phyloP scores from a whole-genome alignment of 1,284 basidiomycete species.

The Chalciporus sp. region DNA sequence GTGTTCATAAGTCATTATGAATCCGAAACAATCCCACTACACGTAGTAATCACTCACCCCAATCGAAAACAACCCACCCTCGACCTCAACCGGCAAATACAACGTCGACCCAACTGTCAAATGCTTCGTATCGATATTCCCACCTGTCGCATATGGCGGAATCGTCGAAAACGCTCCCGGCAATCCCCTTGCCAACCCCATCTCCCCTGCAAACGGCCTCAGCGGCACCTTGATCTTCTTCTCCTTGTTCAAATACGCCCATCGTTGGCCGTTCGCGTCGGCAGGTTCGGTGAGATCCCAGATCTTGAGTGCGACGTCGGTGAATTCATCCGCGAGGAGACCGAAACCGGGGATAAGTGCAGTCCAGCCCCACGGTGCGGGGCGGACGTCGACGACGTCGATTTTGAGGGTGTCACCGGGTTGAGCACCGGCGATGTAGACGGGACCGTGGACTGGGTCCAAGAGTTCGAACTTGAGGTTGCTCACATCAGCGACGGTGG shows the following conservation, averaged over 20 bases:
- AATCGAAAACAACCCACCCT: conserved; percentile 61
- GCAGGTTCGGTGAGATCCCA: conserved; percentile 44
- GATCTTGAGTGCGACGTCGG: conserved; percentile 52
- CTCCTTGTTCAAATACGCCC: conserved; percentile 50
- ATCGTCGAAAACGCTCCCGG: conserved; percentile 59
- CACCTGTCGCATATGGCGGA: conserved; percentile 62
- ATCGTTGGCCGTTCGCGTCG: conserved; percentile 34
- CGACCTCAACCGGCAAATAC: conserved; percentile 59
- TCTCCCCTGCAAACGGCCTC: conserved; percentile 61
- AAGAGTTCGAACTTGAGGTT: conserved; percentile 48
- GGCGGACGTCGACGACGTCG: conserved; percentile 52
- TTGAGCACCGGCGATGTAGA: conserved; percentile 50
- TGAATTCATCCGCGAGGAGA: conserved; percentile 56
- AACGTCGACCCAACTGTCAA: conserved; percentile 53
- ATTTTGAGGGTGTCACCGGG: conserved; percentile 62
- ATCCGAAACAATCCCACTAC: too few relatives aligned
- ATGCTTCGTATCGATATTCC: conserved; percentile 64
- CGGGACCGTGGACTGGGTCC: conserved; percentile 61
- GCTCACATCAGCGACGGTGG: conserved; percentile 39
- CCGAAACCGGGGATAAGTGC: conserved; percentile 61
- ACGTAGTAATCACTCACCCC: conserved; percentile 43
- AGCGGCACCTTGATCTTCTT: conserved; percentile 51
- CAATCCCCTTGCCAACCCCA: conserved; percentile 62
- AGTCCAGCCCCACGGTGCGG: conserved; percentile 65
- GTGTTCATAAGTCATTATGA: neutral